Percentiles rank a stretch among this genome's conserved stretches.
These are phyloP conservation scores for Podospora tetraspora DNA, from an alignment of 495 filamentous ascomycete genomes.

Conservation along the genomic window DNA sequence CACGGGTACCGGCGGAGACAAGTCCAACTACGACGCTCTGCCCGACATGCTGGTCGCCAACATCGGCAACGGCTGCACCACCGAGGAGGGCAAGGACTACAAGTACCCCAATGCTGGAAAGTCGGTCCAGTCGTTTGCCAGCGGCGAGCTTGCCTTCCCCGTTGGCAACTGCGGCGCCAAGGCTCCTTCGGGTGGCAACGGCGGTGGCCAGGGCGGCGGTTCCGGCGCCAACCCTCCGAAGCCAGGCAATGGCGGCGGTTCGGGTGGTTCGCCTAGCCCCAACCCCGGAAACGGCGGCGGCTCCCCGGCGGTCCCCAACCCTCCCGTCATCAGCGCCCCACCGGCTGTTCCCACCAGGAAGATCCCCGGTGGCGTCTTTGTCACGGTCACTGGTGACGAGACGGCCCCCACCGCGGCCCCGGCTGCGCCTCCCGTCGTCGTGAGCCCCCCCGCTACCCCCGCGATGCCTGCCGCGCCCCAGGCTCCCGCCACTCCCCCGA, in stretches of 20 bases:
- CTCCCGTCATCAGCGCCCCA: not conserved
- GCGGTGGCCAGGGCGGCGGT: not conserved
- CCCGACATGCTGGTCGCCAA: conserved; percentile 82
- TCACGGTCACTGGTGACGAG: conserved; percentile 32
- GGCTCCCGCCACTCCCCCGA: conserved; percentile 10
- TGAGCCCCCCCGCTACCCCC: conserved; percentile 11
- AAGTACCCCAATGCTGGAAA: conserved; percentile 53
- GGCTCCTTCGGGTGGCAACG: not conserved
- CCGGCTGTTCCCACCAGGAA: conserved; percentile 7
- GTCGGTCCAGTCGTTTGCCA: conserved; percentile 43
- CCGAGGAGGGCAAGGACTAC: conserved; percentile 39
- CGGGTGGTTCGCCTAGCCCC: conserved; percentile 4
- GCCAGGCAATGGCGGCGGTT: not conserved
- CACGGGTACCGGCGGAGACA: conserved; percentile 44
- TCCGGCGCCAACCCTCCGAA: not conserved
- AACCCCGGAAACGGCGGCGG: conserved; percentile 6
- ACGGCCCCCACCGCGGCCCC: not conserved
- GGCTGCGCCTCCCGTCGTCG: not conserved
- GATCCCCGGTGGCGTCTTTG: conserved; percentile 59
- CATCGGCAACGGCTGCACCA: conserved; percentile 54
- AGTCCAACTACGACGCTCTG: conserved; percentile 50
- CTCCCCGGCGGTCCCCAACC: not conserved
- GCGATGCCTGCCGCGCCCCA: not conserved
- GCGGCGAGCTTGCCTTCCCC: conserved; percentile 21
- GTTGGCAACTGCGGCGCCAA: conserved; percentile 18